These are phyloP conservation scores for Friedmanniomyces endolithicus DNA, from an alignment of 495 filamentous ascomycete genomes.

Conservation along the genomic window DNA sequence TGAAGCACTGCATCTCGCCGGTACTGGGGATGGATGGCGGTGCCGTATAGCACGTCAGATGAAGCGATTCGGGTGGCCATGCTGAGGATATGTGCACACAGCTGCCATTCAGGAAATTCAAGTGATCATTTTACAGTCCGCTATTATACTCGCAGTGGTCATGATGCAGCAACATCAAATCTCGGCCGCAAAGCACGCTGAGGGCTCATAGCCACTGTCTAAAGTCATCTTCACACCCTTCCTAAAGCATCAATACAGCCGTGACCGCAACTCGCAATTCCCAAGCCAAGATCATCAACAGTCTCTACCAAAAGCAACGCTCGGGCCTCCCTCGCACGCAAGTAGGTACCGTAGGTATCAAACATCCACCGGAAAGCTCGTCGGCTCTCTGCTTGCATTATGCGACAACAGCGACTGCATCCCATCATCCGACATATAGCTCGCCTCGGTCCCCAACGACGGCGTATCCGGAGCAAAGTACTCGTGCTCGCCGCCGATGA, in stretches of 20 bases:
- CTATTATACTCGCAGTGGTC: too few relatives aligned
- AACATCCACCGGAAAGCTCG: conserved; percentile 5
- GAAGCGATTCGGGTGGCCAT: too few relatives aligned
- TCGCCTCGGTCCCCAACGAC: conserved; percentile 6
- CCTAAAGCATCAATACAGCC: neutral
- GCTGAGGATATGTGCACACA: too few relatives aligned
- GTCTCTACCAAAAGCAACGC: neutral
- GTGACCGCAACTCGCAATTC: neutral
- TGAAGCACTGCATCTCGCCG: neutral
- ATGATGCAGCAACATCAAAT: too few relatives aligned
- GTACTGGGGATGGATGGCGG: too few relatives aligned
- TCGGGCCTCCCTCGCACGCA: neutral
- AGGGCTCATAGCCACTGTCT: neutral
- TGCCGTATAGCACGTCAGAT: too few relatives aligned
- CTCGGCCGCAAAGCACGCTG: neutral
- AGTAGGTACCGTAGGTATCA: neutral
- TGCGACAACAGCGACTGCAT: conserved; percentile 1
- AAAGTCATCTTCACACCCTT: neutral
- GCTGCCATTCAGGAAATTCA: neutral
- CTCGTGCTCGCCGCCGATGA: conserved; percentile 10
- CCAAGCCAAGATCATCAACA: neutral
- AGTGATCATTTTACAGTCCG: neutral
- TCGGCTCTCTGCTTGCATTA: conserved; percentile 5
- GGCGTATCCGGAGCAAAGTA: conserved; percentile 11
- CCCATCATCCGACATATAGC: conserved; percentile 12